Evolutionary conservation across 495 filamentous ascomycete genomes (phyloP).

Genomic region (Penicillium lividum): DNA sequence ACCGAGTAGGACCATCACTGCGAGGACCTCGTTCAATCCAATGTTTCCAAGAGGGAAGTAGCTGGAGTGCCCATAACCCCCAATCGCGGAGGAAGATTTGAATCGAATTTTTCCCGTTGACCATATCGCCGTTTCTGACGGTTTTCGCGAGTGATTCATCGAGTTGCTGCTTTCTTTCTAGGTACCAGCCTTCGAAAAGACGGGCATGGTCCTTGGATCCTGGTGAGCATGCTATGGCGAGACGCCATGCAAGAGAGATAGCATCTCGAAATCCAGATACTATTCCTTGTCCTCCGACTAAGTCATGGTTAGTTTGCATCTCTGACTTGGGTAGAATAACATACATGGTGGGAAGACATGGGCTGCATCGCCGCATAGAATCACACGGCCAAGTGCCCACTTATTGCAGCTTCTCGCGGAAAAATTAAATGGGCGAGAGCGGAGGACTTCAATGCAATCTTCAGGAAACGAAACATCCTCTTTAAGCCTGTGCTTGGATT

Average conservation of each 20-base stretch:
- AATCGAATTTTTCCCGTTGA: slow-evolving; percentile 26
- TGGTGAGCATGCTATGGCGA: slow-evolving; percentile 35
- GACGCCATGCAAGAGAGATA: slow-evolving; percentile 47
- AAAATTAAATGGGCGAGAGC: slow-evolving; percentile 52
- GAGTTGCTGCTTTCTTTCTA: slow-evolving; percentile 44
- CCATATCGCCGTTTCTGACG: slow-evolving; percentile 36
- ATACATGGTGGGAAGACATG: slow-evolving; percentile 58
- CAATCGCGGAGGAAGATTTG: slow-evolving; percentile 38
- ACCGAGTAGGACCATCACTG: slow-evolving; percentile 27
- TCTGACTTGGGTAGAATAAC: not conserved
- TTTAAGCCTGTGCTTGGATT: slow-evolving; percentile 15
- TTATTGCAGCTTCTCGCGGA: slow-evolving; percentile 50
- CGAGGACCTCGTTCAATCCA: slow-evolving; percentile 29
- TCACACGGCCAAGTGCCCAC: slow-evolving; percentile 47
- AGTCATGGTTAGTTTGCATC: not conserved
- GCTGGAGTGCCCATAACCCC: slow-evolving; percentile 33
- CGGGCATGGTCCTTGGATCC: slow-evolving; percentile 4
- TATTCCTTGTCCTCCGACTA: slow-evolving; percentile 55
- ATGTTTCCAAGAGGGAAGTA: slow-evolving; percentile 31
- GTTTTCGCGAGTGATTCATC: slow-evolving; percentile 35
- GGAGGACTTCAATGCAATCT: slow-evolving; percentile 50
- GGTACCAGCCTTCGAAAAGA: slow-evolving; percentile 35
- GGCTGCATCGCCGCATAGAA: slow-evolving; percentile 54
- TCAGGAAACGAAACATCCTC: slow-evolving; percentile 43
- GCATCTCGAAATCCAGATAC: slow-evolving; percentile 46